Percentiles rank a stretch among this genome's conserved stretches.
Evolutionary conservation across 164 flowering plant genomes (phyloP).

Genomic region (Santalum album): DNA sequence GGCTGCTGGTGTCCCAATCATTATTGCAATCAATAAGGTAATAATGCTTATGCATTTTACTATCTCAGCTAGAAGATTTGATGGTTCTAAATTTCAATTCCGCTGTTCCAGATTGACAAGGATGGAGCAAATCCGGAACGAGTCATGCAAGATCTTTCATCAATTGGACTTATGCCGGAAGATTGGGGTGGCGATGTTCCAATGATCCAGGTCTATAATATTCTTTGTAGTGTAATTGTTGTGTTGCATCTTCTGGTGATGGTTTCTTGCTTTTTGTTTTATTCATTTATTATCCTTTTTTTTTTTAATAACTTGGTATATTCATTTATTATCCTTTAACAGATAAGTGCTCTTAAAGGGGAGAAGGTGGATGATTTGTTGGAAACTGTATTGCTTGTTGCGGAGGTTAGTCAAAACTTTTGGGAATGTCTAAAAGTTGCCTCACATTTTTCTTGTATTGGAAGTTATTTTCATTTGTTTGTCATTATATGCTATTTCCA

Average conservation of each 20-base stretch:
- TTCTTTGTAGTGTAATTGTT: too few relatives aligned
- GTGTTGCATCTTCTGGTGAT: too few relatives aligned
- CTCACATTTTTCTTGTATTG: neutral
- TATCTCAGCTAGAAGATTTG: conserved; percentile 1
- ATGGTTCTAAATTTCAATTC: conserved; percentile 5
- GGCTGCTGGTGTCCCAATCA: conserved; percentile 91
- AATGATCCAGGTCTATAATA: conserved; percentile 73
- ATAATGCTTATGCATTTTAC: neutral
- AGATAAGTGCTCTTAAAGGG: conserved; percentile 95
- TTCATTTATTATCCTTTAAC: conserved; percentile 18
- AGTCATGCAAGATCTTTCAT: conserved; percentile 94
- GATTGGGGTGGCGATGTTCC: conserved; percentile 95
- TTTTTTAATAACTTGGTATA: too few relatives aligned
- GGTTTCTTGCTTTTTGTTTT: too few relatives aligned
- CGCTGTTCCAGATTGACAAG: conserved; percentile 66
- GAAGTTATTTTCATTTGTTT: too few relatives aligned
- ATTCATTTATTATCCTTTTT: too few relatives aligned
- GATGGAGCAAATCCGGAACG: conserved; percentile 87
- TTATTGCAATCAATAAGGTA: conserved; percentile 89
- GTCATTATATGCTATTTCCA: too few relatives aligned
- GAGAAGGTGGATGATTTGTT: conserved; percentile 72
- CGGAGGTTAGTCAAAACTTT: conserved; percentile 53
- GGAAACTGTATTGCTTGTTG: conserved; percentile 89
- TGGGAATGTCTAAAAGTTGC: neutral
- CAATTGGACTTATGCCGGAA: conserved; percentile 89